phyloP scores from a whole-genome alignment of 2,329 filamentous ascomycete genomes.

The Paracorniculantispora psalliotae region DNA sequence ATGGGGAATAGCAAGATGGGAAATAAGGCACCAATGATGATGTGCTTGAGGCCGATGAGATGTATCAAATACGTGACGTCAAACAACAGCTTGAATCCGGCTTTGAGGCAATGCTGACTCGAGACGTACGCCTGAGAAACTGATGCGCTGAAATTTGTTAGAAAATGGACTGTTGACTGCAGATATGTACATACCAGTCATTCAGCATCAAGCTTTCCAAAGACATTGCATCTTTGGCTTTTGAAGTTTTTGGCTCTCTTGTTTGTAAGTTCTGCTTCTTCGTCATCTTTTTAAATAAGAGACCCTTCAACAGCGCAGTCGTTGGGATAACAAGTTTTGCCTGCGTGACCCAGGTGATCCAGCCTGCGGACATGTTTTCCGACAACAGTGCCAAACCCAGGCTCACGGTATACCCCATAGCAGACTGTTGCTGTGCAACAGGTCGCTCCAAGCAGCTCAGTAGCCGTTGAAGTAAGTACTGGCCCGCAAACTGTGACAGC shows the following conservation, averaged over 20 bases:
- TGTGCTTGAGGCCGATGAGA: constrained; percentile 11
- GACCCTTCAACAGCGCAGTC: constrained; percentile 3
- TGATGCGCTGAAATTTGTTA: not conserved
- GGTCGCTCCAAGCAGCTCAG: not conserved
- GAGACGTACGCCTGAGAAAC: not conserved
- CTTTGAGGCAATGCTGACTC: constrained; percentile 10
- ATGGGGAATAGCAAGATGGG: constrained; percentile 10
- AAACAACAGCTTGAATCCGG: constrained; percentile 8
- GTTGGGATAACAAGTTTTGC: not conserved
- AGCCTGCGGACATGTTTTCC: constrained; percentile 31
- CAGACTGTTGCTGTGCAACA: constrained; percentile 48
- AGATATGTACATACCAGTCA: not conserved
- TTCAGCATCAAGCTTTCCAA: constrained; percentile 3
- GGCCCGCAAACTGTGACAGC: not conserved
- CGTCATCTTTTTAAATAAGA: constrained; percentile 14
- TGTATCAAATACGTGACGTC: constrained; percentile 12
- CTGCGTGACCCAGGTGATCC: constrained; percentile 8
- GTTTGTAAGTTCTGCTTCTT: not conserved
- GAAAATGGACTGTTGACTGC: not conserved
- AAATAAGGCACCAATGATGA: constrained; percentile 1
- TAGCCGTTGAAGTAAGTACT: constrained; percentile 5
- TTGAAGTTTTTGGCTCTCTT: not conserved
- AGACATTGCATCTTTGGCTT: not conserved
- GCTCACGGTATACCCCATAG: constrained; percentile 49
- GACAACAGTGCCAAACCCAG: constrained; percentile 48